phyloP scores from a whole-genome alignment of 179 eudicot species.

The Gypsophila paniculata region DNA sequence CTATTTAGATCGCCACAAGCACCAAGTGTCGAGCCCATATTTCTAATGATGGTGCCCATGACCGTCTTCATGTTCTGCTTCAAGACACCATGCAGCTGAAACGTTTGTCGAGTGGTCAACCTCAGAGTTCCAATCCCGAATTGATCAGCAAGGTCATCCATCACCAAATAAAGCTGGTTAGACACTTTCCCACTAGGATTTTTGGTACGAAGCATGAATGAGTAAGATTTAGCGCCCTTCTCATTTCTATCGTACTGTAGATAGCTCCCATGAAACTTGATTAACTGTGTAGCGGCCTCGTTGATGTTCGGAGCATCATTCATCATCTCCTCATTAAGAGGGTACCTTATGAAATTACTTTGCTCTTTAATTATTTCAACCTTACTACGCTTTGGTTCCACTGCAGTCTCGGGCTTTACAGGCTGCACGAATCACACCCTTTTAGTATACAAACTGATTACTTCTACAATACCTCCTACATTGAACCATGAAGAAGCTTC shows the following conservation, averaged over 20 bases:
- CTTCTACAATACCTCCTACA: not conserved
- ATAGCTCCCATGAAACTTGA: slow-evolving; percentile 97
- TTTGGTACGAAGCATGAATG: slow-evolving; percentile 97
- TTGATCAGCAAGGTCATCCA: slow-evolving; percentile 97
- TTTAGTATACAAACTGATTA: slow-evolving; percentile 7
- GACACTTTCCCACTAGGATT: slow-evolving; percentile 96
- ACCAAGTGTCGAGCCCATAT: slow-evolving; percentile 98
- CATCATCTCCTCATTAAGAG: slow-evolving; percentile 85
- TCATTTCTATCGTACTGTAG: slow-evolving; percentile 73
- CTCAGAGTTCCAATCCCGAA: slow-evolving; percentile 96
- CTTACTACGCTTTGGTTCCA: slow-evolving; percentile 84
- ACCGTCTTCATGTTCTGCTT: slow-evolving; percentile 92
- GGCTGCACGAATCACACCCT: slow-evolving; percentile 50
- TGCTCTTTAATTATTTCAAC: slow-evolving; percentile 94
- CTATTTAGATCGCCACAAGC: slow-evolving; percentile 98
- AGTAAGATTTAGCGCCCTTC: slow-evolving; percentile 74
- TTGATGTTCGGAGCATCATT: slow-evolving; percentile 78
- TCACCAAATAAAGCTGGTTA: slow-evolving; percentile 71
- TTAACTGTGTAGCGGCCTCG: slow-evolving; percentile 84
- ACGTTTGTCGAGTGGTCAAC: slow-evolving; percentile 90
- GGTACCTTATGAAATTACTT: slow-evolving; percentile 88
- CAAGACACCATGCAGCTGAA: slow-evolving; percentile 94
- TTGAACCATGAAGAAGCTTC: too few species aligned
- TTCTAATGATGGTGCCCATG: slow-evolving; percentile 76
- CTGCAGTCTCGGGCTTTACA: slow-evolving; percentile 60